Base-by-base conservation (phyloP, 2,329 filamentous ascomycete genomes). In the Venturia aucupariae region DNA sequence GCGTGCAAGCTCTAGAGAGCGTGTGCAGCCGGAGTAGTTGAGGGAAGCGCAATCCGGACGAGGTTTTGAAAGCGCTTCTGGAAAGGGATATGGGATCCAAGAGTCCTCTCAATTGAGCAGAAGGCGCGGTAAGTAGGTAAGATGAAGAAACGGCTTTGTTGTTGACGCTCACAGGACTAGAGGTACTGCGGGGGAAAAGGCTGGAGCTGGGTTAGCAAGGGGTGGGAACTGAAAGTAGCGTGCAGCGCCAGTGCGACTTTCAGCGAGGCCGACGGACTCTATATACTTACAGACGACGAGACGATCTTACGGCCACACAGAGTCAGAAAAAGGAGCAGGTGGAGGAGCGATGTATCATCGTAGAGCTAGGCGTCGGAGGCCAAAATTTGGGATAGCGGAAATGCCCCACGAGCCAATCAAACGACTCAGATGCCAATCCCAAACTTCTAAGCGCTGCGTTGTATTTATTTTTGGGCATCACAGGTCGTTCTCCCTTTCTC, bases 201-300 rank as follows among this genome's bases (percentile, higher is more conserved):
- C 51, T 57, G 51, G 51, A 57, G 51, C 51, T 57, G 51, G 51
- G 19, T 57, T 22, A 57, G 51, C 51, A 57, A 57, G 51, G 51
- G 51, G 10, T 35, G 17, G 35, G 15, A 35, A n/a, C n/a, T n/a
- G n/a, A n/a, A 22, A 22, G 17, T 57, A 57, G 51, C 27, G 51
- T 57, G 4, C 30, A 48, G 22, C 48, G 24, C 22, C 24, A 5
- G 48, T 54, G 48, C 27, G 24, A 54, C 44, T 11, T 10, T 6
- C n/a, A 46, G 44, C 44, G n/a, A 57, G 30, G 30, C 15, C 27
- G 27, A 22, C n/a, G 17, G 27, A 8, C 27, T 57, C 15, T 57
- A 32, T 57, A 57, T 57, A 57, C 51, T n/a, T 35, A 57, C 51
- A 57, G 27, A 32, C 17, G 51, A 57, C 51, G 24, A 57, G 51